These are phyloP conservation scores for Ehretia macrophylla DNA, from an alignment of 257 asterid species.

Conservation along the genomic window DNA sequence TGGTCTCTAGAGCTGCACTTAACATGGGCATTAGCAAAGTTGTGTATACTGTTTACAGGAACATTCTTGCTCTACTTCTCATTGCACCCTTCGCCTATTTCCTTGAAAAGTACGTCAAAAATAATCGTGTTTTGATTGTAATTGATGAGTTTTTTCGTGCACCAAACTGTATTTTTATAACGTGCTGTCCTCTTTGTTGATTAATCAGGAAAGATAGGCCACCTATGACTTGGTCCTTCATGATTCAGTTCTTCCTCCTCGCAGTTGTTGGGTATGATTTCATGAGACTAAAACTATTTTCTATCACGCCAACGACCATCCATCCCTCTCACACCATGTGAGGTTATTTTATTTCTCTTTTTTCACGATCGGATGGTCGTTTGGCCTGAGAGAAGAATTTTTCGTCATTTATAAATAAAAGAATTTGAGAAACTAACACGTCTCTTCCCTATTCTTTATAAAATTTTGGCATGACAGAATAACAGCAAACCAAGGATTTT, in stretches of 20 bases:
- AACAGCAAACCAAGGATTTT: slow-evolving; percentile 94
- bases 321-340: too few relatives aligned
- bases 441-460: not conserved
- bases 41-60: slow-evolving; percentile 87
- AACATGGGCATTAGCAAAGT: slow-evolving; percentile 99
- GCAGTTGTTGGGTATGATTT: slow-evolving; percentile 78
- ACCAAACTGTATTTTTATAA: too few relatives aligned
- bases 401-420: not conserved
- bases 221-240: slow-evolving; percentile 60
- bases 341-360: too few relatives aligned
- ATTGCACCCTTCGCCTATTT: slow-evolving; percentile 95
- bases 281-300: too few relatives aligned
- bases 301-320: too few relatives aligned
- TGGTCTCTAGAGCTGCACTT: slow-evolving; percentile 89
- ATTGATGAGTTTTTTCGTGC: not conserved
- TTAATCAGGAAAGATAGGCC: slow-evolving; percentile 89
- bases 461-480: slow-evolving; percentile 35
- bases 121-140: not conserved
- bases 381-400: too few relatives aligned
- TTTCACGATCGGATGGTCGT: too few relatives aligned
- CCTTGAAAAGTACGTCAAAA: slow-evolving; percentile 65
- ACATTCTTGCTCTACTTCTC: slow-evolving; percentile 80
- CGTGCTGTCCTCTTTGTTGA: not conserved
- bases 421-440: not conserved
- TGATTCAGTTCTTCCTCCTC: slow-evolving; percentile 79